Percentiles rank a stretch among this genome's conserved stretches.
Evolutionary conservation across 352 stramenopile species (phyloP).

Genomic region (Globisporangium alternatum): DNA sequence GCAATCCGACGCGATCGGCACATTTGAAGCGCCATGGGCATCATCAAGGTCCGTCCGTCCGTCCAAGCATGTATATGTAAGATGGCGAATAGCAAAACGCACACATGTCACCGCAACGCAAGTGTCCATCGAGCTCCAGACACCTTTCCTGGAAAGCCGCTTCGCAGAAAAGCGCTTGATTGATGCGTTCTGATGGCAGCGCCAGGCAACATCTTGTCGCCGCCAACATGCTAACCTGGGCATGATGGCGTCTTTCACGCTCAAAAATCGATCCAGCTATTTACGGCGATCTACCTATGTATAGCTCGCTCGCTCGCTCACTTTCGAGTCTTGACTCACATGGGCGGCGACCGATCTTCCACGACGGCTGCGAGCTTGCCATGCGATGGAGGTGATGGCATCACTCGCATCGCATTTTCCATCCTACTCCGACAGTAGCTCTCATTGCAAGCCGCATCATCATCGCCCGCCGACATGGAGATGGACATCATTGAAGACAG

Average conservation of each 20-base stretch:
- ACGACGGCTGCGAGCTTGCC: neutral
- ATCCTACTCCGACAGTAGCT: neutral
- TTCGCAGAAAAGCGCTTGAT: neutral
- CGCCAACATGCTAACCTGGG: too few relatives aligned
- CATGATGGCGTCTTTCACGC: neutral
- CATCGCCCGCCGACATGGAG: neutral
- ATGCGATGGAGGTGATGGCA: neutral
- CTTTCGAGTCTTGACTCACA: neutral
- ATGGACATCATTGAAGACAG: conserved; percentile 18
- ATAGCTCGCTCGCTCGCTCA: too few relatives aligned
- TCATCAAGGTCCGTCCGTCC: neutral
- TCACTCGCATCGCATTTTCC: neutral
- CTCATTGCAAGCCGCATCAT: neutral
- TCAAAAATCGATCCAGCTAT: too few relatives aligned
- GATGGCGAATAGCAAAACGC: too few relatives aligned
- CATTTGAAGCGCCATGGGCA: neutral
- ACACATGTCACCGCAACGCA: neutral
- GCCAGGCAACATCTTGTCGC: too few relatives aligned
- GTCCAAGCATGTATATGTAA: neutral
- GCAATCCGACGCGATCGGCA: neutral
- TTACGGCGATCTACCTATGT: too few relatives aligned
- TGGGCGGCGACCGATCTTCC: neutral
- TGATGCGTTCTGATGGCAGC: too few relatives aligned
- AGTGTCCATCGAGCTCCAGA: neutral
- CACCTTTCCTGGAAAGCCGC: neutral